Conservation (phyloP, 2,329 filamentous ascomycete genomes). For the Nemania bipapillata region DNA sequence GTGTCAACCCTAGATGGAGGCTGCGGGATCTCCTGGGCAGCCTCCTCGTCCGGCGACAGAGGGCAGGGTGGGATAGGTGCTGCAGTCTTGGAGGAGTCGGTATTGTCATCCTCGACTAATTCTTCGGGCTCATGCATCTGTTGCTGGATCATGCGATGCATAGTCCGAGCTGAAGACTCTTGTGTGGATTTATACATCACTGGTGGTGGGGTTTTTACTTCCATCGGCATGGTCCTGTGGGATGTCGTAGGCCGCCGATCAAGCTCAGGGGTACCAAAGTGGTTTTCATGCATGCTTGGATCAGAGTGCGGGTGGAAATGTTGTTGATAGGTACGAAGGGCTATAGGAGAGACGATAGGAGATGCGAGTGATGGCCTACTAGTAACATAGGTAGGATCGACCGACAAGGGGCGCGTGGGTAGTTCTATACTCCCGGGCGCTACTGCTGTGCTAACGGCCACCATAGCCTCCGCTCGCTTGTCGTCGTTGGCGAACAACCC, state of each 20-base stretch:
- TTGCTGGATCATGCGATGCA: slow-evolving; percentile 51
- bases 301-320: slow-evolving; percentile 60
- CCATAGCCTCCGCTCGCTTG: slow-evolving; percentile 71
- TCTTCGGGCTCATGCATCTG: slow-evolving; percentile 53
- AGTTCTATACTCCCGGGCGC: slow-evolving; percentile 69
- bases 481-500: slow-evolving; percentile 68
- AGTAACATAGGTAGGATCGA: slow-evolving; percentile 54
- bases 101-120: slow-evolving; percentile 46
- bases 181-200: slow-evolving; percentile 55
- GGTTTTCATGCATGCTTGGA: slow-evolving; percentile 56
- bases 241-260: slow-evolving; percentile 62
- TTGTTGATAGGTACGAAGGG: slow-evolving; percentile 57
- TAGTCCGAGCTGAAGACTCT: slow-evolving; percentile 55
- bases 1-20: slow-evolving; percentile 56
- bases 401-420: slow-evolving; percentile 60
- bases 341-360: slow-evolving; percentile 56
- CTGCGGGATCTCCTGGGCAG: slow-evolving; percentile 48
- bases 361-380: slow-evolving; percentile 50
- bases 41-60: slow-evolving; percentile 60
- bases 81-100: slow-evolving; percentile 35
- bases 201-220: slow-evolving; percentile 52
- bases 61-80: slow-evolving; percentile 37
- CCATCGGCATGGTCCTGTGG: slow-evolving; percentile 57
- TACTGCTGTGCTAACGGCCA: slow-evolving; percentile 70
- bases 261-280: slow-evolving; percentile 51